Evolutionary conservation across 306 rosid species (phyloP).

Genomic region (Datisca glomerata): DNA sequence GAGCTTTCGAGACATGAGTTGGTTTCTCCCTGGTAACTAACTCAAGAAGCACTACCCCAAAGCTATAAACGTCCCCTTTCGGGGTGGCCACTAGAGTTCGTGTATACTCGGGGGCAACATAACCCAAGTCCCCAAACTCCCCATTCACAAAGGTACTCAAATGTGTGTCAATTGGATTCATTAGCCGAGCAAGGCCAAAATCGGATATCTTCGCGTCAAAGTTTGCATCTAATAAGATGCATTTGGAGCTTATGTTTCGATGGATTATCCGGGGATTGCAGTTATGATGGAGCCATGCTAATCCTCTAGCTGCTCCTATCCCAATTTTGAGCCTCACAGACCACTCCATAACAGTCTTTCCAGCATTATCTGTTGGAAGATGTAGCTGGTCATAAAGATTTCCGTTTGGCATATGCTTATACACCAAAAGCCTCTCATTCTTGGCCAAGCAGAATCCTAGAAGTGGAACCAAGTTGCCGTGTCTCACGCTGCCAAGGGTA

Average conservation of each 20-base stretch:
- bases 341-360: slow-evolving; percentile 60
- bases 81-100: slow-evolving; percentile 89
- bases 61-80: slow-evolving; percentile 83
- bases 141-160: slow-evolving; percentile 95
- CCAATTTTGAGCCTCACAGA: slow-evolving; percentile 72
- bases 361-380: slow-evolving; percentile 26
- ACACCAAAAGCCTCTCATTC: slow-evolving; percentile 80
- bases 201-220: slow-evolving; percentile 87
- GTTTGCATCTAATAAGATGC: slow-evolving; percentile 62
- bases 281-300: slow-evolving; percentile 93
- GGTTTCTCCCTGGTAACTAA: slow-evolving; percentile 82
- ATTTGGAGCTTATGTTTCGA: slow-evolving; percentile 89
- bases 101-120: slow-evolving; percentile 90
- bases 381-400: slow-evolving; percentile 70
- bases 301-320: slow-evolving; percentile 83
- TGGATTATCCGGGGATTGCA: slow-evolving; percentile 93
- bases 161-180: slow-evolving; percentile 91
- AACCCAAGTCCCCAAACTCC: slow-evolving; percentile 85
- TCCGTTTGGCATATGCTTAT: slow-evolving; percentile 63
- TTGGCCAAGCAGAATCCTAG: slow-evolving; percentile 80
- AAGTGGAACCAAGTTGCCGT: slow-evolving; percentile 81
- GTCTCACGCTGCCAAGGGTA: slow-evolving; percentile 56
- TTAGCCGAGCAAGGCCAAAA: slow-evolving; percentile 92
- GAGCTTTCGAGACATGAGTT: slow-evolving; percentile 54
- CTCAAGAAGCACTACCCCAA: slow-evolving; percentile 89